Base-by-base conservation (phyloP, 1,139 yeast genomes). In the Magnusiomyces suaveolens region DNA sequence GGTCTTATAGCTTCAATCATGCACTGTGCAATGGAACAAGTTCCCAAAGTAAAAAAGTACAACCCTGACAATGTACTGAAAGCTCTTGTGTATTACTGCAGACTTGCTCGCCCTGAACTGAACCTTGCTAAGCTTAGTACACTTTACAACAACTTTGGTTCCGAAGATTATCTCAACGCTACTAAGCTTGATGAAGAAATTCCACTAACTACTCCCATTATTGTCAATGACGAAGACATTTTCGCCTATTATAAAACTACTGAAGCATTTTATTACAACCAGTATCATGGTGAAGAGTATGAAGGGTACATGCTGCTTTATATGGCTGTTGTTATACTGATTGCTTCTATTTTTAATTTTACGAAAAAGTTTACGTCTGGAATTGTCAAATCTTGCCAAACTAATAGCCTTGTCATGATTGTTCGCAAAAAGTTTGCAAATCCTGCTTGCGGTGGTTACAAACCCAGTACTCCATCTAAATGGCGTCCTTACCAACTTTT, bases 291-390 rank as follows among this genome's bases (percentile, higher is more conserved):
- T n/a, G 18, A 36, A 10, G 41, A 36, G 41, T 36, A 14, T 36
- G 18, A 18, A 3, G 16, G 41, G 18, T 14, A 3, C 18, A 36
- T 36, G 18, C 14, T 26, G n/a, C 12, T 18, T 16, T 46, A 46
- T 18, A 66, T 67, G 63, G 61, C 53, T 6, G 24, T 60, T 1
- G 50, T 66, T 6, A 51, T 65, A 39, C 38, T 58, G 2, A 43
- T 51, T 14, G 69, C 60, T 0, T 47, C 58, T 6, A 10, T 59
- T 2, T 47, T 60, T 26, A 65, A 65, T 53, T 14, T 57, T 54
- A 18, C 49, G 53, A 48, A 55, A 18, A 36, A 25, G 14, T 23
- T 52, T 16, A 47, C 51, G 18, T 56, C 58, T n/a, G 24, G 36
- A 14, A 25, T 51, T 23, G 49, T 49, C 32, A 26, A 44, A 41